Evolutionary conservation across 768 basidiomycete species (phyloP), one percentile per base, ranked within the genome.

Genomic region (Sutorius australiensis): DNA sequence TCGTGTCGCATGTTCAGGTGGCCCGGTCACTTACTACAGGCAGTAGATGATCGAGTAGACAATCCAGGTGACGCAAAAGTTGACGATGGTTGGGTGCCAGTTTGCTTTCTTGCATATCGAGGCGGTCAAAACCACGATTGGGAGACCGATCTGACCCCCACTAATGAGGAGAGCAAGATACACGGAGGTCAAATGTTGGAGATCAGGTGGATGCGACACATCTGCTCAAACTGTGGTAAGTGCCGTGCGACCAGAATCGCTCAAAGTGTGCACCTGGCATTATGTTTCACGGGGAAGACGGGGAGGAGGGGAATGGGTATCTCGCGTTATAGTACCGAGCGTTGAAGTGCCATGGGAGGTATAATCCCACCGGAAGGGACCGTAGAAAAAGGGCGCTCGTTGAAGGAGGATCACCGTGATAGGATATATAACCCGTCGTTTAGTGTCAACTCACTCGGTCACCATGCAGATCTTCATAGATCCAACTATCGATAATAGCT

Each of bases 51-150:
- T 61, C 6, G 82, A 83, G 58, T 77, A 82, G 38, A 83, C 57
- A 10, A 78, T 73, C 80, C 80, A 80, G 42, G 77, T 73, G n/a
- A 78, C 48, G 51, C 80, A 83, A 55, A 83, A 78, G 54, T 84
- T 84, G 54, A 83, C 65, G 58, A 83, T 72, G 1, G 77, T 76
- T 1, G 80, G 78, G 48, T 77, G 79, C 50, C 78, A 76, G 34
- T 69, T 65, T 27, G 75, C 63, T 39, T 69, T 73, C 58, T 71
- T 77, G 46, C 73, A 75, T 21, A 75, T 53, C 16, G 77, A 59
- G 45, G 76, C 75, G 11, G 77, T 80, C 12, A 73, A 54, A 31
- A 83, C 64, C 36, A 83, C 68, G 10, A 79, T 54, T 13, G 79
- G 80, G 12, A 83, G 65, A 41, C 78, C 75, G 38, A 81, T 62